Base-by-base conservation (phyloP, 257 asterid genomes). In the Fraxinus pennsylvanica region DNA sequence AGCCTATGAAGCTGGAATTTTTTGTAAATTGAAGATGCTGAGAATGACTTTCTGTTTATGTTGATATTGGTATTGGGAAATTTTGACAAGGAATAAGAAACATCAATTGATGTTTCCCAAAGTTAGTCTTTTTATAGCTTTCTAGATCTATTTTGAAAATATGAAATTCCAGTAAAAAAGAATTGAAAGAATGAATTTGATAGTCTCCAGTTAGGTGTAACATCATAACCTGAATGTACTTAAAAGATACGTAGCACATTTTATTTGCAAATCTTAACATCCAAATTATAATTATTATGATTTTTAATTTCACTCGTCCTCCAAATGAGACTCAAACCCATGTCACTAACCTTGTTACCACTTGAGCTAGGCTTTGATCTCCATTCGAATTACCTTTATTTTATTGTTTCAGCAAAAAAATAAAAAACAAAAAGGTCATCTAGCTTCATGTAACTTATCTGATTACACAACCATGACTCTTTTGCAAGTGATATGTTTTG, bases 11-110 rank as follows among this genome's bases (percentile, higher is more conserved):
- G 63, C 59, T 50, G 36, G 47, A 54, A 17, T 54, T 72, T 71
- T 41, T 66, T 75, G 76, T 32, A 15, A 47, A 14, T 12, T 33
- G 52, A 47, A 39, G 59, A 71, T 78, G 29, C 30, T 17, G 39
- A n/a, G 43, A 54, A 32, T 19, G 41, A 17, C 72, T 76, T 59
- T 61, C 35, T 65, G 29, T 50, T 45, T 69, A 61, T 59, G 59
- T 15, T 61, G 71, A 41, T 29, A 1, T 66, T 38, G 54, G 19
- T 12, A 12, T 12, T 45, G 54, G 63, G 63, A 63, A 39, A 59
- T 75, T 43, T 63, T 75, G 36, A 25, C 43, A 41, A 7, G 36
- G 38, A 63, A 21, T 27, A 25, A 22, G 2, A 14, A n/a, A 27
- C 12, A 47, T 7, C 22, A 73, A 19, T 17, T 41, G 45, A 25